Evolutionary conservation across 2,329 filamentous ascomycete species (phyloP).

Genomic region (Aspergillaceae sp.): DNA sequence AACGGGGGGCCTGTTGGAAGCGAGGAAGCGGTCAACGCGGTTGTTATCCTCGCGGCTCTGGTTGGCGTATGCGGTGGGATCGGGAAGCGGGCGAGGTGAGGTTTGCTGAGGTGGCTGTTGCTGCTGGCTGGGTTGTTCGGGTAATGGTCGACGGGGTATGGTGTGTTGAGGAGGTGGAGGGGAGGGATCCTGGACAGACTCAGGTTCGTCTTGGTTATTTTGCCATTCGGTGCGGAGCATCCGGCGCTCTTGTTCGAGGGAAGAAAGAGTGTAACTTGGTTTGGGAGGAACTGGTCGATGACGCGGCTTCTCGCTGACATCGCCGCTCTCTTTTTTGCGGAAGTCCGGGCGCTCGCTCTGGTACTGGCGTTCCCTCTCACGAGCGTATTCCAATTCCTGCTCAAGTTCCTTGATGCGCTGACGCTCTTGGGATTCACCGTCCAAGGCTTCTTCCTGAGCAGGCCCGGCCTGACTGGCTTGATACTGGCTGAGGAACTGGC

Average conservation of each 20-base stretch:
- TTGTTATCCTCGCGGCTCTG: slow-evolving; percentile 19
- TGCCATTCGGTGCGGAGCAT: slow-evolving; percentile 51
- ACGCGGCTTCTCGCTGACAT: slow-evolving; percentile 22
- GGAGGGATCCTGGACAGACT: slow-evolving; percentile 5
- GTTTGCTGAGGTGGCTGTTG: slow-evolving; percentile 13
- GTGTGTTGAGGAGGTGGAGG: slow-evolving; percentile 6
- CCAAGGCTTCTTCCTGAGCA: slow-evolving; percentile 22
- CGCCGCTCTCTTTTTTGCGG: slow-evolving; percentile 14
- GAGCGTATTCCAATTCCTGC: slow-evolving; percentile 57
- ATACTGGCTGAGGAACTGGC: slow-evolving; percentile 82
- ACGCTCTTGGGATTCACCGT: slow-evolving; percentile 45
- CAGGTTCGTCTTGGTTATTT: slow-evolving; percentile 25
- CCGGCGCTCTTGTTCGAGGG: slow-evolving; percentile 52
- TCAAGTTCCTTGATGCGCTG: slow-evolving; percentile 74
- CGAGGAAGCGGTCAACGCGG: slow-evolving; percentile 49
- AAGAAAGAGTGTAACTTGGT: slow-evolving; percentile 48
- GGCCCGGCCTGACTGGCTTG: slow-evolving; percentile 56
- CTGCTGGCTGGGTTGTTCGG: slow-evolving; percentile 14
- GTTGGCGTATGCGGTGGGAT: slow-evolving; percentile 32
- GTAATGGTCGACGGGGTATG: slow-evolving; percentile 23
- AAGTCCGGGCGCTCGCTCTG: slow-evolving; percentile 52
- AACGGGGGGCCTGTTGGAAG: slow-evolving; percentile 45
- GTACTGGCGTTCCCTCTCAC: slow-evolving; percentile 58
- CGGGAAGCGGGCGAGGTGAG: slow-evolving; percentile 38
- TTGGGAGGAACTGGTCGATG: slow-evolving; percentile 26